Conservation (phyloP, 768 basidiomycete genomes). For the Suillus hirtellus region DNA sequence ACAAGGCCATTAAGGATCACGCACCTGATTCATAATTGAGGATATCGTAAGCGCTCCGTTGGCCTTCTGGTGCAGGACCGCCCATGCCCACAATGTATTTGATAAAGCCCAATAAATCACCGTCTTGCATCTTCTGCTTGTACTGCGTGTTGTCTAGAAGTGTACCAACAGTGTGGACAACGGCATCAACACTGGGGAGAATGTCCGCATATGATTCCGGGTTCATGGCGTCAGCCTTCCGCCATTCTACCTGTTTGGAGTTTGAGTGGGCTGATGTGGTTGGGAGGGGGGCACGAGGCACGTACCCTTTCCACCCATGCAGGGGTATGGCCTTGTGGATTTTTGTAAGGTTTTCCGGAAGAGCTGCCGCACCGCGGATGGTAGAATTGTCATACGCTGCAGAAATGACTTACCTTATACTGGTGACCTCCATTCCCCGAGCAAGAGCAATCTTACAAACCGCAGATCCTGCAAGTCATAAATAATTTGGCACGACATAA, state of each 20-base stretch:
- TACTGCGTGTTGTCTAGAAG: constrained; percentile 81
- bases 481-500: constrained; percentile 7
- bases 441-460: constrained; percentile 87
- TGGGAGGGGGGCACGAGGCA: constrained; percentile 16
- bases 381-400: not conserved
- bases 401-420: constrained; percentile 66
- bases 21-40: constrained; percentile 90
- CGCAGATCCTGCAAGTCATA: constrained; percentile 70
- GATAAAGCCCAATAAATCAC: constrained; percentile 53
- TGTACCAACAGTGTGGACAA: constrained; percentile 93
- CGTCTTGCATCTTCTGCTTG: constrained; percentile 68
- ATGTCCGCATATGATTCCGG: constrained; percentile 73
- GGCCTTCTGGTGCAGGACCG: constrained; percentile 51
- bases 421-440: constrained; percentile 83
- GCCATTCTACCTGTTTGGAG: constrained; percentile 77
- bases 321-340: constrained; percentile 88
- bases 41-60: constrained; percentile 62
- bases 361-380: constrained; percentile 49
- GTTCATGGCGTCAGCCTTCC: constrained; percentile 76
- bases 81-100: constrained; percentile 47
- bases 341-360: constrained; percentile 81
- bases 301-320: constrained; percentile 79
- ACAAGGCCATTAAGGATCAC: constrained; percentile 28
- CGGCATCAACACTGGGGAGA: constrained; percentile 65
- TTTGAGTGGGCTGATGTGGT: constrained; percentile 15